Base-by-base conservation (phyloP, 2,329 filamentous ascomycete genomes). In the Fusarium chlamydosporum region DNA sequence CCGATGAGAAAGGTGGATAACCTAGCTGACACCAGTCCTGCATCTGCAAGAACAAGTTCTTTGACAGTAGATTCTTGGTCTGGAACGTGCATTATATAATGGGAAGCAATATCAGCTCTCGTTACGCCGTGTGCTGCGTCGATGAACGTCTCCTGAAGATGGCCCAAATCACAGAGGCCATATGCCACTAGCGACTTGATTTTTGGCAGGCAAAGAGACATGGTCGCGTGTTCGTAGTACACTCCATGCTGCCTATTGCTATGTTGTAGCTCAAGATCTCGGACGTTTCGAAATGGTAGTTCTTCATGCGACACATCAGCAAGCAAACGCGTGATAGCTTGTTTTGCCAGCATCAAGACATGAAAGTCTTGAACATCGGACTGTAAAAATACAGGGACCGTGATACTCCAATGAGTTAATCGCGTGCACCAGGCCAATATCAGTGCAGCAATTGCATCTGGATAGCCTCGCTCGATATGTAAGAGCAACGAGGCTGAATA, bases 301-400 rank as follows among this genome's bases (percentile, higher is more conserved):
- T 37, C 34, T 37, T 40, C 18, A 20, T 40, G 11, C 11, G 8
- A 12, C 11, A 23, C 23, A 23, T 23, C 23, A 23, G 23, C 23
- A 23, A 4, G 6, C 0, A 23, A 18, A 33, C 13, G 16, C 1
- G 2, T 4, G 5, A 40, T 6, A 10, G 38, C 33, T 3, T 56
- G 18, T 9, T 3, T 59, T 0, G 15, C 3, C 3, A 33, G 51
- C 5, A 16, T 55, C 3, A 50, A 10, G 31, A 29, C 15, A 16
- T 43, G 38, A 6, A 23, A 38, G 0, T 45, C 10, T 12, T 38
- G 2, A 6, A 2, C 1, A 2, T 7, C 7, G 18, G 23, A 6
- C 4, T 1, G 0, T 16, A 9, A 0, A 2, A 38, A 15, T 7
- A 6, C 0, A 3, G 54, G 42, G 10, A 59, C 0, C 0, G 42